phyloP scores from a whole-genome alignment of 176 grass and related monocot genomes.

The Triticum aestivum region DNA sequence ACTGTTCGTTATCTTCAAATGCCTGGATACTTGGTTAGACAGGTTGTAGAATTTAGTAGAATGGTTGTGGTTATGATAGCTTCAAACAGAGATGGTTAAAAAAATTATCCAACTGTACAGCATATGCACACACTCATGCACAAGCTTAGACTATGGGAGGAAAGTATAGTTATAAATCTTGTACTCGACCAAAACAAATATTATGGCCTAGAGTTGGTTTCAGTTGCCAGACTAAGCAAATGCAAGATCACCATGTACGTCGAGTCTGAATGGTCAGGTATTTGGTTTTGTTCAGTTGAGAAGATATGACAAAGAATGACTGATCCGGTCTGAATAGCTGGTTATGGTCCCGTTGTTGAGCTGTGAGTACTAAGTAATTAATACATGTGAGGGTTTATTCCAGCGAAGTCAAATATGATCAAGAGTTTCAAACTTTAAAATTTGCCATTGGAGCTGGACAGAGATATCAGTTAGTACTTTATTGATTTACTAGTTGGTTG shows the following conservation, averaged over 20 bases:
- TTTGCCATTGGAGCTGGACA: not conserved
- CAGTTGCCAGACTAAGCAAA: not conserved
- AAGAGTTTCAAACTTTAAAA: not conserved
- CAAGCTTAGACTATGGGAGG: not conserved
- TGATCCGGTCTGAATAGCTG: not conserved
- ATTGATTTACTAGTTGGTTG: slow-evolving; percentile 4
- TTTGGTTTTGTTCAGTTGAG: not conserved
- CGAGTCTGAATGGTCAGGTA: not conserved
- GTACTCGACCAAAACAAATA: not conserved
- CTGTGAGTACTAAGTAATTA: not conserved
- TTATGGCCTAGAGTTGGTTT: not conserved
- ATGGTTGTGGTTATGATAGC: not conserved
- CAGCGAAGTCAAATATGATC: not conserved
- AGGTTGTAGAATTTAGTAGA: not conserved
- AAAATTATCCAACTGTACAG: not conserved
- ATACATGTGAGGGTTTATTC: not conserved
- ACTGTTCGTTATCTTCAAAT: not conserved
- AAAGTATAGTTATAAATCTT: not conserved
- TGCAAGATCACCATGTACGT: not conserved
- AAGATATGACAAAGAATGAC: not conserved
- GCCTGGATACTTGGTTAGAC: not conserved
- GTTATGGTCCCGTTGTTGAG: not conserved
- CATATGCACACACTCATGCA: not conserved
- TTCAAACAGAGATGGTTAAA: not conserved
- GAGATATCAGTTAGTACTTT: not conserved